Evolutionary conservation across 2,329 filamentous ascomycete species (phyloP).

Genomic region (Dactylonectria macrodidyma): DNA sequence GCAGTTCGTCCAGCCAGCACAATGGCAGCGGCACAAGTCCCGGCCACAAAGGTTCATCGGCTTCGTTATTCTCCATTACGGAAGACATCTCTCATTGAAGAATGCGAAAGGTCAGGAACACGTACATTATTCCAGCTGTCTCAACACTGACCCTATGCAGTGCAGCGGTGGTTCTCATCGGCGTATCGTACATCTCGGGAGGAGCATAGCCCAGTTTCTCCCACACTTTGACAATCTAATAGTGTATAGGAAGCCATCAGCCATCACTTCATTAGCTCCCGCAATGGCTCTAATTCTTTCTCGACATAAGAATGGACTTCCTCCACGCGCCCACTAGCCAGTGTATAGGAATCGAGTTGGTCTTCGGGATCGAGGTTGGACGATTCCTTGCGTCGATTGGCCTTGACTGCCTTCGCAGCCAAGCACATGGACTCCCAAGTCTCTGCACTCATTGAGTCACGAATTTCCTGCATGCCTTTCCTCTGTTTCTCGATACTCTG

Average conservation of each 20-base stretch:
- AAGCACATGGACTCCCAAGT: neutral
- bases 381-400: neutral
- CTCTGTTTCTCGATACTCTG: too few relatives aligned
- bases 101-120: neutral
- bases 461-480: neutral
- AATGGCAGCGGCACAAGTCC: neutral
- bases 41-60: neutral
- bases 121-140: neutral
- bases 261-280: neutral
- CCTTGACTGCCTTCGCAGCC: neutral
- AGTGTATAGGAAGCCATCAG: neutral
- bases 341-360: neutral
- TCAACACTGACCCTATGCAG: neutral
- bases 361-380: neutral
- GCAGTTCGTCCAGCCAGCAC: neutral
- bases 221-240: neutral
- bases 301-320: neutral
- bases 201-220: neutral
- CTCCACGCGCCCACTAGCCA: neutral
- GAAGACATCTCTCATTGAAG: neutral
- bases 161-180: neutral
- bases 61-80: neutral
- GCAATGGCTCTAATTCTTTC: neutral
- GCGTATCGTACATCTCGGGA: neutral
- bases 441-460: neutral